A percentile compares a stretch with the other conserved stretches of the same genome.
Conservation (phyloP, 2,329 filamentous ascomycete genomes). For the Paraconiothyrium sp. region DNA sequence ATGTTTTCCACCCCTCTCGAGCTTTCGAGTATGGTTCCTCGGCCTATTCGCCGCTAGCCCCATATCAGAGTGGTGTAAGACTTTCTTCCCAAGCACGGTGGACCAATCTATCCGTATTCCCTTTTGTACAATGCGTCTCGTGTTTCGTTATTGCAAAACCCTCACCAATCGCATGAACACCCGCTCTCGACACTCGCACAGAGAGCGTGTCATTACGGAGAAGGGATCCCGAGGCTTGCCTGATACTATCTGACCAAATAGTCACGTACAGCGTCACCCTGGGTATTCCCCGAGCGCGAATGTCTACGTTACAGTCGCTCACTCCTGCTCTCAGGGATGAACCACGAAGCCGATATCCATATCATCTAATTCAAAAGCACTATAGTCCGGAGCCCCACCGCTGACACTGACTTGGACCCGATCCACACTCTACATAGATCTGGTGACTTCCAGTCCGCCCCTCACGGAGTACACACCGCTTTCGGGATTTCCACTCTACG, state of each 20-base stretch:
- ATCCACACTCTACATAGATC: constrained; percentile 11
- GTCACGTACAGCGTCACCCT: background rate
- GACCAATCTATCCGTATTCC: constrained; percentile 22
- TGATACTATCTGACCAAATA: background rate
- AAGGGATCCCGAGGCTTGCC: background rate
- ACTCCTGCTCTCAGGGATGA: background rate
- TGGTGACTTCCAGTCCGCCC: constrained; percentile 18
- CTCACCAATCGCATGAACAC: constrained; percentile 30
- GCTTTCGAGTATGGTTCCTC: constrained; percentile 5
- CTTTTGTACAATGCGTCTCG: constrained; percentile 26
- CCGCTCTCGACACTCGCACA: constrained; percentile 6
- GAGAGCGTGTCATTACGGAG: background rate
- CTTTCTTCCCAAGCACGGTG: constrained; percentile 1
- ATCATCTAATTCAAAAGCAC: background rate
- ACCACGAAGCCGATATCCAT: background rate
- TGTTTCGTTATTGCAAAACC: constrained; percentile 29
- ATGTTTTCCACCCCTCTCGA: constrained; percentile 9
- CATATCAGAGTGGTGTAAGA: constrained; percentile 12
- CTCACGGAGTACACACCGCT: constrained; percentile 19
- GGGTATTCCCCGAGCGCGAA: background rate
- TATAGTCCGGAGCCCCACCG: background rate
- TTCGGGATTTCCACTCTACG: constrained; percentile 11
- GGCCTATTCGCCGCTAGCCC: constrained; percentile 14
- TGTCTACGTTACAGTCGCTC: background rate
- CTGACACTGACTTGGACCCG: constrained; percentile 11